These are phyloP conservation scores for Linnemannia hyalina DNA, from an alignment of 192 early-diverging fungal genomes.

Conservation along the genomic window DNA sequence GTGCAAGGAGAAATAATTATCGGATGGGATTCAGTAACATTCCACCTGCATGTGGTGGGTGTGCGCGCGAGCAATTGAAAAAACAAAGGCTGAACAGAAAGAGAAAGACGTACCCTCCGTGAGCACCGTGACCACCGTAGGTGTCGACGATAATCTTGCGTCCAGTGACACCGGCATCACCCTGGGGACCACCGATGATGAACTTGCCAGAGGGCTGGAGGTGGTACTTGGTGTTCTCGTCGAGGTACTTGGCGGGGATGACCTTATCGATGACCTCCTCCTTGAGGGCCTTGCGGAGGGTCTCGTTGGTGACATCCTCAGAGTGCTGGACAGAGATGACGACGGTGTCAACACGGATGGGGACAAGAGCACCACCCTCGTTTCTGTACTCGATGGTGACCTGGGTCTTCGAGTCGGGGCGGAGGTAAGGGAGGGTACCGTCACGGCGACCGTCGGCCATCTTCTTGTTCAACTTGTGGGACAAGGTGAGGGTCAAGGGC, in stretches of 20 bases:
- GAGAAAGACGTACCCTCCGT: slow-evolving; percentile 64
- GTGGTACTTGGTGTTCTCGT: slow-evolving; percentile 93
- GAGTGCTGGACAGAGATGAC: slow-evolving; percentile 99
- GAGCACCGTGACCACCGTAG: slow-evolving; percentile 95
- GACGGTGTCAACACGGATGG: slow-evolving; percentile 95
- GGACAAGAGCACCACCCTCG: slow-evolving; percentile 94
- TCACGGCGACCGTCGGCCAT: slow-evolving; percentile 96
- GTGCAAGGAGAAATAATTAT: slow-evolving; percentile 4
- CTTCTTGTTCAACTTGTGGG: slow-evolving; percentile 98
- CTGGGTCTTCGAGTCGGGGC: slow-evolving; percentile 99
- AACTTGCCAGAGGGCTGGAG: slow-evolving; percentile 99
- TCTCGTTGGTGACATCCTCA: slow-evolving; percentile 87
- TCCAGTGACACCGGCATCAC: slow-evolving; percentile 99
- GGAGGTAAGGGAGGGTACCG: slow-evolving; percentile 87
- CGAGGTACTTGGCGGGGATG: slow-evolving; percentile 92
- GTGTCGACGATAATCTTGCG: slow-evolving; percentile 84
- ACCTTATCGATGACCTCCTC: slow-evolving; percentile 95
- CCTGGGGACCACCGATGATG: slow-evolving; percentile 99
- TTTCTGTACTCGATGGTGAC: slow-evolving; percentile 99
- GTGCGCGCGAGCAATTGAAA: neutral
- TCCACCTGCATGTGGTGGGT: neutral
- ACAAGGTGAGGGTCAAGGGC: slow-evolving; percentile 94
- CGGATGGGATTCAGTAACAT: neutral
- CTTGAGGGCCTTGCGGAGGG: slow-evolving; percentile 87
- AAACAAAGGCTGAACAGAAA: neutral